phyloP scores from a whole-genome alignment of 2,329 filamentous ascomycete genomes.

The Aspergillus jensenii region DNA sequence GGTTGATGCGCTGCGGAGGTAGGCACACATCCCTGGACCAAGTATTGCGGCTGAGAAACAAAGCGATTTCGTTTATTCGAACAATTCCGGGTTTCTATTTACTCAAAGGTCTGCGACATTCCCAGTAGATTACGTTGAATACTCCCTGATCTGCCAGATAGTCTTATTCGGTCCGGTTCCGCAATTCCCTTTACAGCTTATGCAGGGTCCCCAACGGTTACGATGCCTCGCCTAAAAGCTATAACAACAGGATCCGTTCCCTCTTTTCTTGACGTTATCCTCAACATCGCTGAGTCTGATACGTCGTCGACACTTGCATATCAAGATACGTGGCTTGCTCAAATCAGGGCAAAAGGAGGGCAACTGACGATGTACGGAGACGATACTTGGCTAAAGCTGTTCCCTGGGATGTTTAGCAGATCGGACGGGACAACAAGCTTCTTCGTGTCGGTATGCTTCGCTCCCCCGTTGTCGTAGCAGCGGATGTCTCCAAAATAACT shows the following conservation, averaged over 20 bases:
- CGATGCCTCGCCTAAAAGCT: slow-evolving; percentile 96
- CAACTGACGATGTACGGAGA: slow-evolving; percentile 94
- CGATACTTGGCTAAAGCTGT: slow-evolving; percentile 97
- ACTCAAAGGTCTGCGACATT: slow-evolving; percentile 69
- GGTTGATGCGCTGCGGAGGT: slow-evolving; percentile 90
- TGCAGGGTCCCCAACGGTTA: slow-evolving; percentile 95
- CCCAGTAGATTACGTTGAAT: neutral
- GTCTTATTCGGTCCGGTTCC: slow-evolving; percentile 76
- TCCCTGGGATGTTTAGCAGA: slow-evolving; percentile 82
- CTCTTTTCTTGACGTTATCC: slow-evolving; percentile 92
- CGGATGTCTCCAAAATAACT: neutral
- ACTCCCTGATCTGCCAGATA: slow-evolving; percentile 37
- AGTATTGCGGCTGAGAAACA: slow-evolving; percentile 19
- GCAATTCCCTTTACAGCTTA: slow-evolving; percentile 94
- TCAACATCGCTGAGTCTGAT: slow-evolving; percentile 95
- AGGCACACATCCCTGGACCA: slow-evolving; percentile 23
- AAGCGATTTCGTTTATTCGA: slow-evolving; percentile 89
- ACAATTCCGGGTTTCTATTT: slow-evolving; percentile 77
- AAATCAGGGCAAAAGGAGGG: slow-evolving; percentile 75
- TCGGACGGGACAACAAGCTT: slow-evolving; percentile 95
- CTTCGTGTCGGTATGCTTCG: slow-evolving; percentile 80
- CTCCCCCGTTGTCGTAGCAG: neutral
- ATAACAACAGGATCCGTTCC: slow-evolving; percentile 98
- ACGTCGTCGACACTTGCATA: slow-evolving; percentile 81
- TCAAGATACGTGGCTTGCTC: slow-evolving; percentile 95